Evolutionary conservation across 2,329 filamentous ascomycete genomes (phyloP), one percentile per base, ranked within the genome.

Genomic region (Clathrospora elynae): DNA sequence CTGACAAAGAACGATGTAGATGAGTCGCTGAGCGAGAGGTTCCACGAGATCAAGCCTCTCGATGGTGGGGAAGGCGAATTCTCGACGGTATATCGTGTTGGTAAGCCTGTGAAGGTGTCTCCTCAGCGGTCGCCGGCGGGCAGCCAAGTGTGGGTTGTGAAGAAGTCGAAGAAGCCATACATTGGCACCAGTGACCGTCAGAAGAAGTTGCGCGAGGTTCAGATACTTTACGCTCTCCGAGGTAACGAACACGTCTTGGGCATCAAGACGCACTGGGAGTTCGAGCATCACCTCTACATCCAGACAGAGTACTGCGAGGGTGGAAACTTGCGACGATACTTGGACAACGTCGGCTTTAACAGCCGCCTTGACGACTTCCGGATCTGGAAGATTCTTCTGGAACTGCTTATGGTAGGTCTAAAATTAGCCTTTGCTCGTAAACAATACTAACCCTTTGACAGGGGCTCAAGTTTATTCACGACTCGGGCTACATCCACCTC

Each of bases 231-330:
- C 61, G 79, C 83, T n/a, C 75, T 99, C 28, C 82, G 82, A 36
- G 83, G 87, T 44, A 85, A 86, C 41, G 90, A 95, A 61, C 91
- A 99, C 68, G 82, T 97, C 38, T 78, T 99, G 37, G 84, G 88
- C 51, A 87, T 92, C 56, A 78, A 90, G 40, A 85, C 95, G 59
- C 86, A 85, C 66, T 99, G 93, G 93, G 92, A 96, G 71, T 80
- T 87, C 47, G 83, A 88, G 55, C 81, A 82, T 42, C 85, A 92
- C 64, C 80, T 99, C 7, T 99, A 96, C 73, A 97, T 99, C 48
- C 92, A 97, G 74, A 97, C 92, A 0, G 93, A 99, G 65, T 97
- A 86, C 66, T 99, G 93, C 63, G 91, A 96, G 67, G 90, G 96
- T 66, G 93, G 93, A 11, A 95, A 89, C 48, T 75, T 99, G 29